These are phyloP conservation scores for Bipolaris oryzae DNA, from an alignment of 2,329 filamentous ascomycete species.

Conservation along the genomic window DNA sequence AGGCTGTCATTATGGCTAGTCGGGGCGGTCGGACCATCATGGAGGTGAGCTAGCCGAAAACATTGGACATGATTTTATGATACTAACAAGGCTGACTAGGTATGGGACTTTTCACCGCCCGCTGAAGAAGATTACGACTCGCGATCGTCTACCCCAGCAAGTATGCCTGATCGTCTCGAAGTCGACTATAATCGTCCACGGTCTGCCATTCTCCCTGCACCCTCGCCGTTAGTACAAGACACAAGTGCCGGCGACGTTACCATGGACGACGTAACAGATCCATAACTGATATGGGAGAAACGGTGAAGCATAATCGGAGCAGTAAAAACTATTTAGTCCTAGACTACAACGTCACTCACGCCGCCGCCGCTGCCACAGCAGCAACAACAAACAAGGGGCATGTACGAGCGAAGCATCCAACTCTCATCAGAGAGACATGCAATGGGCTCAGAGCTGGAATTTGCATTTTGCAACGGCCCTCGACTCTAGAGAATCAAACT, in stretches of 20 bases:
- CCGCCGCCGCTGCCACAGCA: neutral
- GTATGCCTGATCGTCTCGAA: slow-evolving; percentile 50
- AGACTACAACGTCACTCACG: neutral
- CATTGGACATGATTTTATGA: slow-evolving; percentile 2
- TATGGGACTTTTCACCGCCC: slow-evolving; percentile 88
- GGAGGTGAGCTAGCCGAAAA: slow-evolving; percentile 71
- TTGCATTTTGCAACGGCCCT: neutral
- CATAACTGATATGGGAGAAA: neutral
- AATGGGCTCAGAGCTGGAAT: neutral
- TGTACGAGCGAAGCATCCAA: neutral
- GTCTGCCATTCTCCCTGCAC: slow-evolving; percentile 38
- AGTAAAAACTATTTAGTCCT: neutral
- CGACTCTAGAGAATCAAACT: too few species aligned
- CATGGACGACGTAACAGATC: slow-evolving; percentile 40
- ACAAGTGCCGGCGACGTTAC: slow-evolving; percentile 36
- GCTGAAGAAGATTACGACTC: slow-evolving; percentile 61
- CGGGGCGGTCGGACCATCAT: slow-evolving; percentile 87
- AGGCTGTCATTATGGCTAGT: slow-evolving; percentile 93
- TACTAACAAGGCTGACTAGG: slow-evolving; percentile 59
- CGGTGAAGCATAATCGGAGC: neutral
- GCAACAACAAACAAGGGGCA: neutral
- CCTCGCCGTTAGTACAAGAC: slow-evolving; percentile 31
- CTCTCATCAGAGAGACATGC: neutral
- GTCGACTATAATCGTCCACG: slow-evolving; percentile 40
- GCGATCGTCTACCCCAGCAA: slow-evolving; percentile 51